Conservation (phyloP, 208 protist genomes). For the Trypanosoma boissoni region DNA sequence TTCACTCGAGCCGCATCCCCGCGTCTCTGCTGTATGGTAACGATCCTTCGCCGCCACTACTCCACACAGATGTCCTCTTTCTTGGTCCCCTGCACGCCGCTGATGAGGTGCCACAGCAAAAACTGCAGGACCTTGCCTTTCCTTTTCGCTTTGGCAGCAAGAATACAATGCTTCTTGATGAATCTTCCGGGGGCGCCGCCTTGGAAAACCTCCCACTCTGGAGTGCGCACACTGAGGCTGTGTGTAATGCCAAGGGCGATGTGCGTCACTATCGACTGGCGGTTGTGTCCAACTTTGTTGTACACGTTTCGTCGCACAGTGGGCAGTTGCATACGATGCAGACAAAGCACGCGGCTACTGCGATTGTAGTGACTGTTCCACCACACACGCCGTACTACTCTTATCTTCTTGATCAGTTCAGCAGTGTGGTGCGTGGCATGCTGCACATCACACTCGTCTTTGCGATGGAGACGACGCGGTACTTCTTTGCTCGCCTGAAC, state of each 20-base stretch:
- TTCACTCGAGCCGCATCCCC: conserved; percentile 71
- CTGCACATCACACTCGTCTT: conserved; percentile 61
- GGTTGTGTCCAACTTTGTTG: conserved; percentile 50
- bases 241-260: conserved; percentile 45
- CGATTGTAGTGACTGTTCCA: conserved; percentile 65
- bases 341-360: conserved; percentile 46
- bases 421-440: conserved; percentile 45
- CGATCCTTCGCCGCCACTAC: background rate
- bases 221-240: conserved; percentile 48
- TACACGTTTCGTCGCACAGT: conserved; percentile 44
- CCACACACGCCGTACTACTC: conserved; percentile 42
- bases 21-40: conserved; percentile 14
- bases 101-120: conserved; percentile 71
- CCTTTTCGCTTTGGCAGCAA: conserved; percentile 46
- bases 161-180: conserved; percentile 4
- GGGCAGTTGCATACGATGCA: conserved; percentile 50
- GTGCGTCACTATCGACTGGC: conserved; percentile 60
- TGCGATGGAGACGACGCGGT: conserved; percentile 57
- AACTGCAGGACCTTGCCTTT: conserved; percentile 70
- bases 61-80: conserved; percentile 46
- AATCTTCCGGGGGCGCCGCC: no score
- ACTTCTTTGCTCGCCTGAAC: conserved; percentile 50
- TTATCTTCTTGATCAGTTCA: conserved; percentile 58
- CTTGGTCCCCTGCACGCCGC: conserved; percentile 17
- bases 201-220: conserved; percentile 35